Evolutionary conservation across 306 rosid genomes (phyloP).

Genomic region (Rosa rugosa): DNA sequence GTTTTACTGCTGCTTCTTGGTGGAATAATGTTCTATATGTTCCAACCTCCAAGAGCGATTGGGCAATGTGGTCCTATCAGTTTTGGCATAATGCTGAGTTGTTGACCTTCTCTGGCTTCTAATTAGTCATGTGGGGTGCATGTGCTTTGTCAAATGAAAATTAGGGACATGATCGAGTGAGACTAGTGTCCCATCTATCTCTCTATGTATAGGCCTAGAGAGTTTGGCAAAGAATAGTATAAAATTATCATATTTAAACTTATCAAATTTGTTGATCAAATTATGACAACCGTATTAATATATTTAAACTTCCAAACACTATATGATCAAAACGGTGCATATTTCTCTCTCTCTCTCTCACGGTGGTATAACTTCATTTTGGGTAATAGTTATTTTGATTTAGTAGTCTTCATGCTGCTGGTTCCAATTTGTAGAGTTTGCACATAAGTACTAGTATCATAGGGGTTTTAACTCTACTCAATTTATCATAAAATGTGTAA

Average conservation of each 20-base stretch:
- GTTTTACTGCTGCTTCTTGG: not conserved
- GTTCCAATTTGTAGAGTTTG: not conserved
- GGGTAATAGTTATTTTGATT: no score
- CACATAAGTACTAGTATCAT: not conserved
- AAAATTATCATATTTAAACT: not conserved
- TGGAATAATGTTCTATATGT: not conserved
- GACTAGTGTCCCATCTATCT: constrained; percentile 17
- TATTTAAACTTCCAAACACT: not conserved
- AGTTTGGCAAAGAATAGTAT: not conserved
- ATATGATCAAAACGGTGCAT: not conserved
- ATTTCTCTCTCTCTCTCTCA: not conserved
- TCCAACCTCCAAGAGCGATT: not conserved
- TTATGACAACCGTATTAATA: not conserved
- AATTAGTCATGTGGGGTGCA: constrained; percentile 16
- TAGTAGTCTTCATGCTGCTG: not conserved
- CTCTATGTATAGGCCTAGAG: not conserved
- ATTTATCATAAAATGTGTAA: not conserved
- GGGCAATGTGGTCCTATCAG: not conserved
- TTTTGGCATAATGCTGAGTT: not conserved
- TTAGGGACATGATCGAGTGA: not conserved
- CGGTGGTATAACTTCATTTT: not conserved
- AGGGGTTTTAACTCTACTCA: not conserved
- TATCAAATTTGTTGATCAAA: not conserved
- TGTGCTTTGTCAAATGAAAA: constrained; percentile 5
- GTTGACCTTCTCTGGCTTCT: no score